phyloP scores from a whole-genome alignment of 1,139 yeast genomes.

The Lodderomyces orthopsilosis region DNA sequence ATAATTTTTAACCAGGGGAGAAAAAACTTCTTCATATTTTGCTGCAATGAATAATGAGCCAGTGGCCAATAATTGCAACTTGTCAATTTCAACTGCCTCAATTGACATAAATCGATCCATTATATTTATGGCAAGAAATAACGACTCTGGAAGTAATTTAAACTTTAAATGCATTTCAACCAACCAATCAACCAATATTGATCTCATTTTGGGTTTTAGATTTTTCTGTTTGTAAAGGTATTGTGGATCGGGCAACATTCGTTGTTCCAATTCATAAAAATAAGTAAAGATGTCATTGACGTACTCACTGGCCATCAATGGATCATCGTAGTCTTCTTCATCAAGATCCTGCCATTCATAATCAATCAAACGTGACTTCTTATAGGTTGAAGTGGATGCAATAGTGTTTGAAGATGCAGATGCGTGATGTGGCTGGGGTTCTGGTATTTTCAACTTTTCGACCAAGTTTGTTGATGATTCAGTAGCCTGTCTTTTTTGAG shows the following conservation, averaged over 20 bases:
- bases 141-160: conserved; percentile 84
- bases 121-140: conserved; percentile 81
- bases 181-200: conserved; percentile 91
- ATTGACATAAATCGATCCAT: conserved; percentile 88
- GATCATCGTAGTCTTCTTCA: conserved; percentile 88
- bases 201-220: conserved; percentile 81
- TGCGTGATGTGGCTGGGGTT: conserved; percentile 7
- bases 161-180: conserved; percentile 89
- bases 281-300: conserved; percentile 84
- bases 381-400: conserved; percentile 15
- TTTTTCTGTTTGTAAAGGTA: conserved; percentile 75
- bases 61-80: conserved; percentile 86
- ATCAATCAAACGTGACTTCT: conserved; percentile 40
- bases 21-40: conserved; percentile 90
- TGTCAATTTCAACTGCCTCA: conserved; percentile 77
- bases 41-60: conserved; percentile 91
- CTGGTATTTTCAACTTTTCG: conserved; percentile 32
- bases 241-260: conserved; percentile 75
- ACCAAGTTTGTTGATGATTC: conserved; percentile 51
- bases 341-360: conserved; percentile 89
- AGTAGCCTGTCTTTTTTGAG: conserved; percentile 57
- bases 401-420: background rate
- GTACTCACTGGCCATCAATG: conserved; percentile 92
- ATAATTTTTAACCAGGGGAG: conserved; percentile 85
- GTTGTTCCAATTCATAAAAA: conserved; percentile 67